Evolutionary conservation across 257 asterid species (phyloP).

Genomic region (Linderniella brevidens): DNA sequence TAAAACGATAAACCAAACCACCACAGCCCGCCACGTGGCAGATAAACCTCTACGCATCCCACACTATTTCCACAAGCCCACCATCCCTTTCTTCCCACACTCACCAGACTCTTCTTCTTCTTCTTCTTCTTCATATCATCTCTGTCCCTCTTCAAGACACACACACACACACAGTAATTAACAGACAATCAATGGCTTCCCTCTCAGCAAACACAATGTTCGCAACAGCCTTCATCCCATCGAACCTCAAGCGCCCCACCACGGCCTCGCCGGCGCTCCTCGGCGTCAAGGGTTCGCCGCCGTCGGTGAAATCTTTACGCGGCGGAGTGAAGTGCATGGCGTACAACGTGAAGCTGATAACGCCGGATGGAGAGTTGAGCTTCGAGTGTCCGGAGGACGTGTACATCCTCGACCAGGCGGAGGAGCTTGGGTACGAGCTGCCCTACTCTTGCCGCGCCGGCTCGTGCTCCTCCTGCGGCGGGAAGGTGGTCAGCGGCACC

Average conservation of each 20-base stretch:
- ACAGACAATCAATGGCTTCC: constrained; percentile 27
- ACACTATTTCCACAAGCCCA: constrained; percentile 42
- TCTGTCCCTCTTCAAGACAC: not conserved
- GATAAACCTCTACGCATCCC: constrained; percentile 3
- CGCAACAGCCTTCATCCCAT: constrained; percentile 39
- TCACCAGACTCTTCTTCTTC: not conserved
- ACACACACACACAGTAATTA: constrained; percentile 1
- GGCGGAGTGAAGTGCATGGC: constrained; percentile 43
- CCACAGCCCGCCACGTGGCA: too few relatives aligned
- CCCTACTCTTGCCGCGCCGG: constrained; percentile 93
- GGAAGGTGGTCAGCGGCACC: constrained; percentile 29
- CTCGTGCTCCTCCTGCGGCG: constrained; percentile 80
- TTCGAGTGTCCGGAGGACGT: constrained; percentile 30
- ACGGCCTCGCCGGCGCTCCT: constrained; percentile 20
- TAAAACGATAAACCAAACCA: too few relatives aligned
- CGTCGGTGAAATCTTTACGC: not conserved
- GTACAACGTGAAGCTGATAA: constrained; percentile 48
- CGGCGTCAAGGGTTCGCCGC: constrained; percentile 14
- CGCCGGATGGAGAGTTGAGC: constrained; percentile 28
- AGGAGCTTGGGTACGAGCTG: constrained; percentile 39
- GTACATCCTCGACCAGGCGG: constrained; percentile 61
- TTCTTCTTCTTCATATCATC: not conserved
- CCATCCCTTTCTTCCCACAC: not conserved
- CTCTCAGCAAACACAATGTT: constrained; percentile 31
- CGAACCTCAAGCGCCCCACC: constrained; percentile 20